phyloP scores from a whole-genome alignment of 1,284 basidiomycete genomes.

The Pseudozyma hubeiensis region DNA sequence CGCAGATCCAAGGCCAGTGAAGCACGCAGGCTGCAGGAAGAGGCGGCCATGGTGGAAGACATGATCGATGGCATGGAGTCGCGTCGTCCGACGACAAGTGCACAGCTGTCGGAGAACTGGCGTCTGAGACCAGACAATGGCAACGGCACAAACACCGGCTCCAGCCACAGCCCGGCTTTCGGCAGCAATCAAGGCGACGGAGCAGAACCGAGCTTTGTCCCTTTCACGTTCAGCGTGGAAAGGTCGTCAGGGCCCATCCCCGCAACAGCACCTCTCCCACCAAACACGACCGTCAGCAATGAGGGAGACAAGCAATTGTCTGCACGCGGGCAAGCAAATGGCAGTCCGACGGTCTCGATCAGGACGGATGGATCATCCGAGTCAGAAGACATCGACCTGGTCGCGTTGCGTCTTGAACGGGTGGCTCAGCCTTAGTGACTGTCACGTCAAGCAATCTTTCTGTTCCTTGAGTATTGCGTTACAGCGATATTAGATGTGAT shows the following conservation, averaged over 20 bases:
- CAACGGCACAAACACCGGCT: background rate
- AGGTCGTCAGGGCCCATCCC: background rate
- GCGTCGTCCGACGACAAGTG: background rate
- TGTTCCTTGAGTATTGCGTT: too few relatives aligned
- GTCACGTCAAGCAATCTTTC: background rate
- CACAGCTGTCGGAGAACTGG: slow-evolving; percentile 3
- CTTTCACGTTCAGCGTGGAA: slow-evolving; percentile 33
- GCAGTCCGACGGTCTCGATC: slow-evolving; percentile 22
- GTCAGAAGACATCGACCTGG: slow-evolving; percentile 36
- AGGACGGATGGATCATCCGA: slow-evolving; percentile 22
- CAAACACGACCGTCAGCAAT: background rate
- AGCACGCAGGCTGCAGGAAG: slow-evolving; percentile 27
- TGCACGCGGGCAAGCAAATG: background rate
- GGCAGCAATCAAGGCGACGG: background rate
- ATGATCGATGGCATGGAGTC: slow-evolving; percentile 31
- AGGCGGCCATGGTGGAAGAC: slow-evolving; percentile 31
- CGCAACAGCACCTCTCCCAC: background rate
- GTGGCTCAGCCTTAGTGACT: background rate
- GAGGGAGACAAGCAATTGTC: background rate
- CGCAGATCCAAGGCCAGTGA: slow-evolving; percentile 15
- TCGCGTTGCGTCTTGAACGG: slow-evolving; percentile 22
- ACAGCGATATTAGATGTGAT: too few relatives aligned
- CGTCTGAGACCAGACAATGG: slow-evolving; percentile 11
- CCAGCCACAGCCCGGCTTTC: background rate
- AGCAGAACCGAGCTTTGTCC: background rate